phyloP scores from a whole-genome alignment of 306 rosid genomes.

The Cicer chorassanicum region DNA sequence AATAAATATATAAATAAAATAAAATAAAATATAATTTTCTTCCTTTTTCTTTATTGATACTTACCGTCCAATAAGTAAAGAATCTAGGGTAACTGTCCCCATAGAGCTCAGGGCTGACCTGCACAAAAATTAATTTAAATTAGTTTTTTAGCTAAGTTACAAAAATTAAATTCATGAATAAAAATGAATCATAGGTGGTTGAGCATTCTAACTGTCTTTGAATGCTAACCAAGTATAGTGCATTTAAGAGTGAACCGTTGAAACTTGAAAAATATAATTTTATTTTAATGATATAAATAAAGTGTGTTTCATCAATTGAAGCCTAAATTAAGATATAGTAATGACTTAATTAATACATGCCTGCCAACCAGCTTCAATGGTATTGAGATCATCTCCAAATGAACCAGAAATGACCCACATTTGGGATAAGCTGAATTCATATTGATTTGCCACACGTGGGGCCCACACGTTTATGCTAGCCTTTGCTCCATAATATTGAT shows the following conservation, averaged over 20 bases:
- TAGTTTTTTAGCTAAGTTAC: conserved; percentile 40
- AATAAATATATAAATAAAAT: background rate
- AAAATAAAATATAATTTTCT: background rate
- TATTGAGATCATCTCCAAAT: conserved; percentile 92
- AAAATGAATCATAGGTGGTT: conserved; percentile 55
- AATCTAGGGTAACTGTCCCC: conserved; percentile 93
- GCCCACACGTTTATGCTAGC: conserved; percentile 99
- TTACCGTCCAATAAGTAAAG: conserved; percentile 97
- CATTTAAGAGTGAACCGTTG: conserved; percentile 18
- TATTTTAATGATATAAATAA: background rate
- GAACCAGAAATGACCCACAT: conserved; percentile 99
- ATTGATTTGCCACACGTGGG: conserved; percentile 76
- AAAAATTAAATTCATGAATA: conserved; percentile 16
- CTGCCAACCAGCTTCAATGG: conserved; percentile 99
- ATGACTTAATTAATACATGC: conserved; percentile 47
- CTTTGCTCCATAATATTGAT: conserved; percentile 88
- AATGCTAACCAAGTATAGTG: conserved; percentile 42
- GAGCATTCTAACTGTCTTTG: conserved; percentile 49
- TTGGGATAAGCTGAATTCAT: conserved; percentile 97
- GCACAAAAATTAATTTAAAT: conserved; percentile 55
- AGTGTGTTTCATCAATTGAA: background rate
- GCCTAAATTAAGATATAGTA: conserved; percentile 38
- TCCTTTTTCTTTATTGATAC: conserved; percentile 41
- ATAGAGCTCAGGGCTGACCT: conserved; percentile 97
- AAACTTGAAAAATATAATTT: background rate